Evolutionary conservation across 306 rosid species (phyloP), one percentile per base, ranked within the genome.

Genomic region (Morella rubra): DNA sequence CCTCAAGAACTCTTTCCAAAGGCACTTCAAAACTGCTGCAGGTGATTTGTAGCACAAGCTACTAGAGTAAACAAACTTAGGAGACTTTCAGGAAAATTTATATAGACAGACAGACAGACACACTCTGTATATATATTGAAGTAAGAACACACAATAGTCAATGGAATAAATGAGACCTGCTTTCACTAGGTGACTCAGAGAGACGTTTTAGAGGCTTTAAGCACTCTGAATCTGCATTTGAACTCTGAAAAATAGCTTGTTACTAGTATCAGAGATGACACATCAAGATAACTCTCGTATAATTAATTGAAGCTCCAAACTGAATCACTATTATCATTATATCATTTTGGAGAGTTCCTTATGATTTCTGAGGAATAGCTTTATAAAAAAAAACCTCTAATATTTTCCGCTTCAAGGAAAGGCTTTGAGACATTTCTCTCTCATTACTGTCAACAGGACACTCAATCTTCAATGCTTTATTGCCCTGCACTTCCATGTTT

Each of bases 141-240:
- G 16, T 37, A 24, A 27, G 18, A 19, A 9, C 64, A 49, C 6
- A 62, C 47, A 60, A 51, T 60, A 70, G 32, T 71, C 24, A 78
- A 46, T 74, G 27, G 70, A 73, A 80, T 71, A 82, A 32, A 66
- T 14, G 62, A 41, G 56, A 95, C 97, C 97, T 90, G 91, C 70
- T 85, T 73, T 73, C 82, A 71, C 71, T 77, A 54, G 87, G 89
- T 73, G 89, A 87, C 76, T 69, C 80, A 73, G 86, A 83, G 22
- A 86, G 81, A 67, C 89, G 91, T 84, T 90, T 90, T 64, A 77
- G 82, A 80, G 97, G 79, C 87, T 85, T 90, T 79, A 81, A 72
- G 65, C 81, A 81, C 74, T 76, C 81, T 65, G 82, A 73, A 83
- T 87, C 92, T 79, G 90, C 81, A 83, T 79, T 84, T 49, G 87